Evolutionary conservation across 2,329 filamentous ascomycete species (phyloP), one percentile per base, ranked within the genome.

Genomic region (Pyrenophora teres): DNA sequence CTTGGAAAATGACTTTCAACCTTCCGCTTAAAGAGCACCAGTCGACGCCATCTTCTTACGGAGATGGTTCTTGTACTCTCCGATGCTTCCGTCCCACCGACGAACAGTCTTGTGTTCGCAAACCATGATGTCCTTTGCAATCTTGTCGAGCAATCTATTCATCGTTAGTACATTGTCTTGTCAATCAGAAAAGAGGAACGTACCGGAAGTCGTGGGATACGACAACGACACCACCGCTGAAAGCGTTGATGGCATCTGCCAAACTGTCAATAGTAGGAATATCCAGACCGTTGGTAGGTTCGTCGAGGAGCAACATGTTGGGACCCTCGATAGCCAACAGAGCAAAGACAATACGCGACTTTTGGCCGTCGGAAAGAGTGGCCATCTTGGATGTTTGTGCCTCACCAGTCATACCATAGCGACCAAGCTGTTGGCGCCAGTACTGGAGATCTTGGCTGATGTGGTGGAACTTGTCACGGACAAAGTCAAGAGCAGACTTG

Each of bases 191-290:
- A 10, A 13, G 16, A 9, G 31, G 12, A 43, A 69, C 87, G 74
- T 85, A 95, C 92, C 92, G 88, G 85, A 99, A 99, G 77, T 99
- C 94, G 89, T 99, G 94, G 69, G 89, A 95, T 51, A 99, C 94
- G 60, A 97, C 93, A 46, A 97, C 90, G 44, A 97, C 93, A 88
- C 95, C 94, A 70, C 94, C 94, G 62, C 86, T 92, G 77, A 90
- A 99, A 54, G 91, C 88, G 73, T 97, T 96, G 80, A 99, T 99
- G 67, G 94, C 94, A 71, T 99, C 93, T 2, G 94, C 95, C 79
- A 99, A 79, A 78, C 88, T 92, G 81, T 99, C 94, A 71, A 99
- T 99, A 46, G 94, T 97, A 25, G 94, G 92, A 62, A 99, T 99
- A 83, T 99, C 94, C 59, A 99, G 82, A 84, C 94, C 94, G 87